Conservation (phyloP, 345 rosid species). For the Euphorbia tirucalli region DNA sequence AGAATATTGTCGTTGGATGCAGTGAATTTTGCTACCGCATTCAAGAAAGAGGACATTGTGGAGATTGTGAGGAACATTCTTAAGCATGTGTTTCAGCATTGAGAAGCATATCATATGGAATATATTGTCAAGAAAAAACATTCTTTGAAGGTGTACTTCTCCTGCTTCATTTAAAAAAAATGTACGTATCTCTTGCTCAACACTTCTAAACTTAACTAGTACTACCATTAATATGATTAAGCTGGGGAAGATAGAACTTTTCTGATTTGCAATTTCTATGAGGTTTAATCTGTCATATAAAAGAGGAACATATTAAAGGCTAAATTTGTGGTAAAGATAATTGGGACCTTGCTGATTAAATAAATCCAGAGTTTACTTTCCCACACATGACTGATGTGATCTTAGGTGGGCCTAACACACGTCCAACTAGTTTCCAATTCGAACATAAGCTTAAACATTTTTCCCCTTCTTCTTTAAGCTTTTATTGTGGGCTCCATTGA, state of each 20-base stretch:
- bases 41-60: slow-evolving; percentile 50
- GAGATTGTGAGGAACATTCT: slow-evolving; percentile 56
- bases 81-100: slow-evolving; percentile 49
- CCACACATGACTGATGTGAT: not conserved
- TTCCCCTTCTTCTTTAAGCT: not conserved
- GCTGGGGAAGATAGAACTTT: not conserved
- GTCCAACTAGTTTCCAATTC: slow-evolving; percentile 4
- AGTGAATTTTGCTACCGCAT: slow-evolving; percentile 65
- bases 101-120: not conserved
- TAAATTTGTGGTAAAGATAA: slow-evolving; percentile 8
- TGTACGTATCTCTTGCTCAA: not conserved
- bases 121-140: not conserved
- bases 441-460: not conserved
- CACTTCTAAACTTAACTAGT: not conserved
- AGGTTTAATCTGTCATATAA: not conserved
- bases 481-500: slow-evolving; percentile 11
- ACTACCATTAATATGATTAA: slow-evolving; percentile 1
- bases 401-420: slow-evolving; percentile 23
- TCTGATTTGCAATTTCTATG: not conserved
- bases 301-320: not conserved
- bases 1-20: slow-evolving; percentile 26
- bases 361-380: not conserved
- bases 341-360: slow-evolving; percentile 1
- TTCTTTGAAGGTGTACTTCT: not conserved
- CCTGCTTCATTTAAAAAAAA: not conserved